Evolutionary conservation across 805 yeast genomes (phyloP).

Genomic region (Yarrowia sp.): DNA sequence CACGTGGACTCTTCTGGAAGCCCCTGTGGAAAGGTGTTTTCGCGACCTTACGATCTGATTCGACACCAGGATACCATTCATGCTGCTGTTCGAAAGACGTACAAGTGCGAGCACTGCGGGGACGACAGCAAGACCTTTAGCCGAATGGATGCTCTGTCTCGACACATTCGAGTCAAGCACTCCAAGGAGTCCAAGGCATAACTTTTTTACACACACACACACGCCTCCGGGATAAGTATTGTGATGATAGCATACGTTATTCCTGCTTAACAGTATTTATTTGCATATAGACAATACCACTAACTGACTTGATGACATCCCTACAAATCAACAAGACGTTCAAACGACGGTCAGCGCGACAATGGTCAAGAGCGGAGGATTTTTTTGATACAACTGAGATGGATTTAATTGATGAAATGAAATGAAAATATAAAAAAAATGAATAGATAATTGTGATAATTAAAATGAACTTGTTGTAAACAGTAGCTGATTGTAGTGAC

Average conservation of each 20-base stretch:
- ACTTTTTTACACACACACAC: neutral
- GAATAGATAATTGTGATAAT: too few species aligned
- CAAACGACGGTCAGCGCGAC: slow-evolving; percentile 21
- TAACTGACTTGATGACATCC: slow-evolving; percentile 16
- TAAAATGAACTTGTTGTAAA: too few species aligned
- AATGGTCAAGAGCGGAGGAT: slow-evolving; percentile 4
- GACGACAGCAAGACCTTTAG: slow-evolving; percentile 80
- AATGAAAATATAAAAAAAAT: neutral
- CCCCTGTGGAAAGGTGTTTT: slow-evolving; percentile 73
- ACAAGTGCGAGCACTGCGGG: slow-evolving; percentile 83
- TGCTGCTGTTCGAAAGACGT: slow-evolving; percentile 78
- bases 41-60: slow-evolving; percentile 90
- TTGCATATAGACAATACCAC: slow-evolving; percentile 25
- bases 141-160: slow-evolving; percentile 88
- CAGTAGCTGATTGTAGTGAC: too few species aligned
- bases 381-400: slow-evolving; percentile 3
- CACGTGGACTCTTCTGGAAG: slow-evolving; percentile 29
- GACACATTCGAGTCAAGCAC: slow-evolving; percentile 92
- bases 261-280: slow-evolving; percentile 24
- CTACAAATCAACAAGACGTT: neutral
- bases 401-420: neutral
- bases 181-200: slow-evolving; percentile 22
- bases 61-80: slow-evolving; percentile 97
- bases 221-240: slow-evolving; percentile 17
- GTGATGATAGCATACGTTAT: slow-evolving; percentile 14